phyloP scores from a whole-genome alignment of 176 grass and related monocot species.

The maize (Zea mays) region Zm-B73-REFERENCE-NAM-5.0 NC_050096.1:206019001-206019500 shows the following conservation, averaged over 20 bases:
- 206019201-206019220: background rate
- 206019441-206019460: background rate
- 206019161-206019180: background rate
- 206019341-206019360: background rate
- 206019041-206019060: slow-evolving; percentile 41
- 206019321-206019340: background rate
- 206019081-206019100: background rate
- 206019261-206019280: background rate
- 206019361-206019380: background rate
- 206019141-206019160: background rate
- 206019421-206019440: background rate
- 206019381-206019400: background rate
- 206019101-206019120: background rate
- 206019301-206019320: background rate
- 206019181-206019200: background rate
- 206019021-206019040: slow-evolving; percentile 52
- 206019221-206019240: background rate
- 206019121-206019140: background rate
- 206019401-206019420: background rate
- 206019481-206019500: background rate
- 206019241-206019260: background rate
- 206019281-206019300: background rate
- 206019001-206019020: slow-evolving; percentile 70
- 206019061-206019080: background rate
- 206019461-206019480: background rate